These are phyloP conservation scores for Crithidia brevicula DNA, from an alignment of 208 protist species.

Conservation along the genomic window DNA sequence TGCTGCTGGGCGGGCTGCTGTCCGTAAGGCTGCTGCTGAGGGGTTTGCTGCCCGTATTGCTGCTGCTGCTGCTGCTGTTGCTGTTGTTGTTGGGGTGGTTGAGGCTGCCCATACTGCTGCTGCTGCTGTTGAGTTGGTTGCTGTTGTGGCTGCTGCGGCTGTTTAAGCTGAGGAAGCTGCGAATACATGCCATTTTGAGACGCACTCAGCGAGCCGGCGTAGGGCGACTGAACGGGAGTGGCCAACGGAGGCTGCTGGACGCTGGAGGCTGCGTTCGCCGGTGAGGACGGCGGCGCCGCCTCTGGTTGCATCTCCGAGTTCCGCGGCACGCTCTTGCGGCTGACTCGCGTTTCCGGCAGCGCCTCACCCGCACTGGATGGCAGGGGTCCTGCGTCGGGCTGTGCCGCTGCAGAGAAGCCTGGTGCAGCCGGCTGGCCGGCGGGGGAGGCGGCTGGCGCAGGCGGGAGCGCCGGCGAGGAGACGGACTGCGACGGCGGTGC, in stretches of 20 bases:
- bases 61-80: constrained; percentile 22
- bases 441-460: constrained; percentile 31
- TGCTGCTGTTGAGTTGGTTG: constrained; percentile 9
- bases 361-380: background rate
- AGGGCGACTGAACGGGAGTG: constrained; percentile 9
- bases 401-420: background rate
- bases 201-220: constrained; percentile 4
- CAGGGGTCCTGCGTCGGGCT: background rate
- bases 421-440: background rate
- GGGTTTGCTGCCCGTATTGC: constrained; percentile 6
- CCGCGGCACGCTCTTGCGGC: constrained; percentile 16
- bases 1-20: constrained; percentile 28
- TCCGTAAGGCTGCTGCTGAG: background rate
- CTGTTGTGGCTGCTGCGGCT: constrained; percentile 18
- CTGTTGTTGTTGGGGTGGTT: constrained; percentile 27
- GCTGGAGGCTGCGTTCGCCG: background rate
- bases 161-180: background rate
- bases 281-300: background rate
- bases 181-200: constrained; percentile 18
- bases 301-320: background rate
- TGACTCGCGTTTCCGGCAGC: constrained; percentile 31
- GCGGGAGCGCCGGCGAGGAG: constrained; percentile 23
- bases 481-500: constrained; percentile 15
- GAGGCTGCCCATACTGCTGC: constrained; percentile 4
- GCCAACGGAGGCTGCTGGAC: constrained; percentile 1